Percentiles rank a stretch among this genome's conserved stretches.
Conservation (phyloP, 306 rosid species). For the Citrullus colocynthis region DNA sequence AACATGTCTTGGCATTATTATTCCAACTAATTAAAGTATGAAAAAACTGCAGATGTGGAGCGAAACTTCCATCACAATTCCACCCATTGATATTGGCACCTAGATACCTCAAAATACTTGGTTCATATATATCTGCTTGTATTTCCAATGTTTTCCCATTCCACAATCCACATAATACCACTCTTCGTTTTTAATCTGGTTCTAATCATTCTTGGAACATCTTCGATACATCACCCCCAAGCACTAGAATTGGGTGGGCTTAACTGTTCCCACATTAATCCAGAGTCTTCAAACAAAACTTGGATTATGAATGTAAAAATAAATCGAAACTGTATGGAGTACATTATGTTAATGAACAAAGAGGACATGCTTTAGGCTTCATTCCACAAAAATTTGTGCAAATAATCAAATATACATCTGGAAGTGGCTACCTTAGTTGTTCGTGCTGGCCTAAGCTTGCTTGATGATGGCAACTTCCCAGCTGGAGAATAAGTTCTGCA, state of each 20-base stretch:
- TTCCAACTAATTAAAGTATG: background rate
- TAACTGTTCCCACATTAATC: background rate
- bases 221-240: background rate
- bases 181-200: background rate
- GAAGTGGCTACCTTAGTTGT: constrained; percentile 51
- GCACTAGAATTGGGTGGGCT: background rate
- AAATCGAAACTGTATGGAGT: background rate
- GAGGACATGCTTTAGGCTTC: background rate
- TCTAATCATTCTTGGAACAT: background rate
- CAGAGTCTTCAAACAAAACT: background rate
- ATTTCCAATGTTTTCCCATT: background rate
- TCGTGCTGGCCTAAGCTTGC: constrained; percentile 64
- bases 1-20: background rate
- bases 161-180: background rate
- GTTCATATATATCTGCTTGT: background rate
- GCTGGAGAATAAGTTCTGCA: constrained; percentile 81
- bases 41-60: background rate
- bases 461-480: constrained; percentile 84
- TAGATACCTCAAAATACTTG: background rate
- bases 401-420: background rate
- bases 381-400: background rate
- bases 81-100: background rate
- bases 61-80: background rate
- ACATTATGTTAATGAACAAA: background rate
- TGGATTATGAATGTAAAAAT: background rate